Base-by-base conservation (phyloP, 108 stramenopile species). In the Nitzschia putrida region DNA sequence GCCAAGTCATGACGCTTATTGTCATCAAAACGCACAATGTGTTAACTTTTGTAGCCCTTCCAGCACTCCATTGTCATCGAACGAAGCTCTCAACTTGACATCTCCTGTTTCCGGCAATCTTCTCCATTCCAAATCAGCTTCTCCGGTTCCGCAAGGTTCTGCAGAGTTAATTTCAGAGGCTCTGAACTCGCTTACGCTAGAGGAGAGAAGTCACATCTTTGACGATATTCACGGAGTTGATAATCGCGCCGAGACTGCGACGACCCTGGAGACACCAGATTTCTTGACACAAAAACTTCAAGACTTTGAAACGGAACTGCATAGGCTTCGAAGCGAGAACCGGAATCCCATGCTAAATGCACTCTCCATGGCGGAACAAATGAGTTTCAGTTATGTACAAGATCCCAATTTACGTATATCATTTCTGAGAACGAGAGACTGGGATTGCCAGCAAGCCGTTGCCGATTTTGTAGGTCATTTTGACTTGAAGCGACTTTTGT, bases 371-470 rank as follows among this genome's bases (percentile, higher is more conserved):
- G 70, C 70, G 14, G 61, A 53, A 25, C 49, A 37, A 20, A 21
- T 14, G 50, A 53, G 63, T 71, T 8, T 37, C 3, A 7, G 14
- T 12, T 77, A 72, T 44, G 72, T 81, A 1, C n/a, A 59, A 22
- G 50, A 72, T 56, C 13, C 40, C 0, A 25, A 51, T 23, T 73
- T 81, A 52, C 66, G 72, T 12, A 18, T 76, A 21, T 58, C 57
- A 29, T 82, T 79, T 64, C 57, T 82, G 26, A 59, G 81, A 39
- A 39, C 64, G 12, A 76, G 79, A 43, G 24, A 53, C 13, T 82
- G 70, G 41, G 74, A 82, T 66, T 41, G 51, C 2, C 38, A 7
- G 0, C 51, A 58, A 26, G 81, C 81, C 11, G 78, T 74, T 4
- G 11, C 42, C 1, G 74, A 74, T 0, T 68, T 79, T 41, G 53